These are phyloP conservation scores for Dioscorea alata DNA, from an alignment of 106 monocot genomes.

Conservation along the genomic window DNA sequence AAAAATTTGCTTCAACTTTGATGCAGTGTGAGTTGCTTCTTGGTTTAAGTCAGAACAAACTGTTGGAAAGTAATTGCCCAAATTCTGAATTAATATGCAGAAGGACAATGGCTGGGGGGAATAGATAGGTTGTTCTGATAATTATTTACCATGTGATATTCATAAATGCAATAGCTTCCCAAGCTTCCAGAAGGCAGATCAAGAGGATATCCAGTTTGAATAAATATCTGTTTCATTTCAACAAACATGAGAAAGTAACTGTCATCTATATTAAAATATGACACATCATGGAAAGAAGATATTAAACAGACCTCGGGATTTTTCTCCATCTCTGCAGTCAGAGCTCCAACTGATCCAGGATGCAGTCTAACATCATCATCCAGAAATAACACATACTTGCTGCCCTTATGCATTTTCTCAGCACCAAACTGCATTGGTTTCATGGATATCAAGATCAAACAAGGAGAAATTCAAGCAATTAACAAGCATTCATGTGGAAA, in stretches of 20 bases:
- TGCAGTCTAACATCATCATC: conserved; percentile 98
- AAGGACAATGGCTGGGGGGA: too few species aligned
- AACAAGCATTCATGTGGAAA: too few species aligned
- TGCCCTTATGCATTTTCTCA: conserved; percentile 86
- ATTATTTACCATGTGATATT: conserved; percentile 93
- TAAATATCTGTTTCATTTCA: conserved; percentile 73
- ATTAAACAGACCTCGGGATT: conserved; percentile 61
- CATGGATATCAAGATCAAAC: too few species aligned
- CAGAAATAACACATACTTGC: conserved; percentile 93
- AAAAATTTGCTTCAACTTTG: too few species aligned
- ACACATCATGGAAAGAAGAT: too few species aligned
- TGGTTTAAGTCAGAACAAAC: too few species aligned
- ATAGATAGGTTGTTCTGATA: too few species aligned
- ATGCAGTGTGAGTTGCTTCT: too few species aligned
- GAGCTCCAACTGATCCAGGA: conserved; percentile 91
- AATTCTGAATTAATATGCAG: too few species aligned
- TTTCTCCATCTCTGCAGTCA: conserved; percentile 91
- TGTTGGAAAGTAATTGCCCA: too few species aligned
- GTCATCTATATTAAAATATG: too few species aligned
- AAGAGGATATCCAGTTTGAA: conserved; percentile 99
- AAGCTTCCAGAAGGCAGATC: conserved; percentile 99
- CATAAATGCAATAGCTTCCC: conserved; percentile 98
- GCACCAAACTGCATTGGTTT: conserved; percentile 49
- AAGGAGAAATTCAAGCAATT: too few species aligned
- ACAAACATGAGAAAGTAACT: conserved; percentile 8